Evolutionary conservation across 352 stramenopile genomes (phyloP), one percentile per base, ranked within the genome.

Genomic region (Globisporangium alternatum): DNA sequence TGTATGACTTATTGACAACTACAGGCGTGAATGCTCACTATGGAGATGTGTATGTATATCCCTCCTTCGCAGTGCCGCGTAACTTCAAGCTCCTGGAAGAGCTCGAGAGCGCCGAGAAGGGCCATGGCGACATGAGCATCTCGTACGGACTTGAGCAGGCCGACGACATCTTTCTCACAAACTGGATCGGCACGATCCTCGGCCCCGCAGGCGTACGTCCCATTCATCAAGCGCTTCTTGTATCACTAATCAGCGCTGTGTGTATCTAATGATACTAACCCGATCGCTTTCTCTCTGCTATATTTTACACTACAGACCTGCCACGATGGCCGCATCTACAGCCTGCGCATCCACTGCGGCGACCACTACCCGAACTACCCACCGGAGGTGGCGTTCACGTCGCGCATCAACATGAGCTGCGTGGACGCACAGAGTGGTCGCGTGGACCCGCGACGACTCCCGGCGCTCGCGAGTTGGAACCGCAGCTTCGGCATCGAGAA

Each of bases 131-230:
- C 80, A 97, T 97, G 88, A 98, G 88, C 77, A 96, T 97, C 59
- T 97, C 87, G 76, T 97, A 97, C 66, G 97, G 97, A 45, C 84
- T 99, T 51, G 95, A 98, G 62, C 91, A 99, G 72, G 84, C 83
- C 53, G 94, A 97, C 65, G 97, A 99, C 81, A 99, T 98, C 70
- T 99, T 99, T 79, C 86, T 99, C 65, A 97, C 92, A 69, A 96
- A 98, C 72, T 99, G 97, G 97, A 98, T 99, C 75, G 97, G 93
- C 66, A 97, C 95, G 39, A 99, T 99, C 76, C 88, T 99, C 15
- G 97, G 97, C 63, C 96, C 96, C 60, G 89, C 89, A 62, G 93
- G 93, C 64, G 96, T 99, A 81, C 88, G 80, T 89, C 12, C 35
- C 35, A 43, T 45, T 45, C 13, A 19, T n/a, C 19, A n/a, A 13